Evolutionary conservation across 2,329 filamentous ascomycete genomes (phyloP).

Genomic region (Cytospora leucostoma): DNA sequence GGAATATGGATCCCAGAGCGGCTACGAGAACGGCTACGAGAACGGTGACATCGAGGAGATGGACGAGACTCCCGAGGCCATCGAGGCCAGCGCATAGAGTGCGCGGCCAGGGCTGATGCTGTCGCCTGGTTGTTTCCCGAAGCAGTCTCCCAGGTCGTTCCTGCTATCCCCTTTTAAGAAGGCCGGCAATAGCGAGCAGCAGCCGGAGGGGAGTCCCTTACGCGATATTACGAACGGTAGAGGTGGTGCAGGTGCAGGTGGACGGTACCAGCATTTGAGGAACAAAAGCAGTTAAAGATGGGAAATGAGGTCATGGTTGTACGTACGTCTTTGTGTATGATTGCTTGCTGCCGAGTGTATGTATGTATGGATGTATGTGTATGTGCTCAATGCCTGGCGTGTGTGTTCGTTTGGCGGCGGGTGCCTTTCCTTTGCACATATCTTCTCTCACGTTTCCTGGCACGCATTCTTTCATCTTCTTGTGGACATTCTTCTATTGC

Average conservation of each 20-base stretch:
- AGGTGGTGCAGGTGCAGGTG: slow-evolving; percentile 25
- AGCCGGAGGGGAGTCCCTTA: slow-evolving; percentile 21
- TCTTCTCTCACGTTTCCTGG: neutral
- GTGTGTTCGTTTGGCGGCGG: slow-evolving; percentile 9
- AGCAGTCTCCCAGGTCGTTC: slow-evolving; percentile 34
- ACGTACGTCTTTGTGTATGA: slow-evolving; percentile 23
- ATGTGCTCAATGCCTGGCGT: slow-evolving; percentile 19
- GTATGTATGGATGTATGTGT: slow-evolving; percentile 23
- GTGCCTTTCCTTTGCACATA: neutral
- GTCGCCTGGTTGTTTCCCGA: slow-evolving; percentile 26
- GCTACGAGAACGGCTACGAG: slow-evolving; percentile 45
- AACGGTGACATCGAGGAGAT: slow-evolving; percentile 51
- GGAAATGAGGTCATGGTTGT: slow-evolving; percentile 28
- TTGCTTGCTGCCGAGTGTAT: slow-evolving; percentile 7
- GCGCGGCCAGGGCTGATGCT: slow-evolving; percentile 30
- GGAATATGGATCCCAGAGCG: slow-evolving; percentile 57
- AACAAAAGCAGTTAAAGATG: slow-evolving; percentile 19
- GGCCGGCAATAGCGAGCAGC: slow-evolving; percentile 3
- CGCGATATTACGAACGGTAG: slow-evolving; percentile 30
- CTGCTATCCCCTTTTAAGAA: slow-evolving; percentile 33
- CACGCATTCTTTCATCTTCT: slow-evolving; percentile 11
- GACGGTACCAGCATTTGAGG: slow-evolving; percentile 18
- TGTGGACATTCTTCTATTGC: slow-evolving; percentile 20
- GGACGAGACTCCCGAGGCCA: slow-evolving; percentile 47
- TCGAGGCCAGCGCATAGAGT: slow-evolving; percentile 41